A percentile compares a stretch with the other conserved stretches of the same genome.
Conservation (phyloP, 2,329 filamentous ascomycete species). For the Venturia carpophila region DNA sequence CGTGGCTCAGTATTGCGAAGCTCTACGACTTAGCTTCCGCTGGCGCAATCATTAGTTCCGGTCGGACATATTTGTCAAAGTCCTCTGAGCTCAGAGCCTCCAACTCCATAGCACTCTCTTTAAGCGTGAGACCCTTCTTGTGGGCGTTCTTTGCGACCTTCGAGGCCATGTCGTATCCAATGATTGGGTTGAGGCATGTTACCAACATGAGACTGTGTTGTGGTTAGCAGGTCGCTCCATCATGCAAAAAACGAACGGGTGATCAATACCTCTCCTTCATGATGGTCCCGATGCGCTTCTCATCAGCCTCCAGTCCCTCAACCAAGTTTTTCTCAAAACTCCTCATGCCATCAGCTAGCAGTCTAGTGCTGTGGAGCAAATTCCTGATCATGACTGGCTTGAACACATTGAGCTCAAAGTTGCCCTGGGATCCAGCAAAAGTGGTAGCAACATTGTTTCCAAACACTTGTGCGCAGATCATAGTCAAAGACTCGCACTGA, state of each 20-base stretch:
- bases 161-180: constrained; percentile 94
- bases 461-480: constrained; percentile 97
- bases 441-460: constrained; percentile 92
- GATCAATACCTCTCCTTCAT: constrained; percentile 80
- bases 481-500: constrained; percentile 94
- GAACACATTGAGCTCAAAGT: constrained; percentile 99
- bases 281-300: constrained; percentile 80
- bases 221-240: constrained; percentile 4
- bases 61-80: constrained; percentile 82
- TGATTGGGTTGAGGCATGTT: constrained; percentile 94
- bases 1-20: not conserved
- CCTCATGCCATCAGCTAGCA: constrained; percentile 85
- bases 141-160: constrained; percentile 98
- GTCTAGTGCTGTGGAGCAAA: constrained; percentile 81
- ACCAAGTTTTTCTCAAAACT: constrained; percentile 95
- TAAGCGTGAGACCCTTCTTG: constrained; percentile 93
- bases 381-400: constrained; percentile 96
- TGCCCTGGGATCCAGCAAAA: constrained; percentile 91
- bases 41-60: constrained; percentile 91
- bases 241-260: not conserved
- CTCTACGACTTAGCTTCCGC: constrained; percentile 49
- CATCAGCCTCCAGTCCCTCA: constrained; percentile 79
- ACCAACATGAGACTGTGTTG: constrained; percentile 80
- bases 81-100: constrained; percentile 81
- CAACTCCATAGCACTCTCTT: constrained; percentile 89